These are phyloP conservation scores for Candida pseudoglaebosa DNA, from an alignment of 805 yeast genomes.

Conservation along the genomic window DNA sequence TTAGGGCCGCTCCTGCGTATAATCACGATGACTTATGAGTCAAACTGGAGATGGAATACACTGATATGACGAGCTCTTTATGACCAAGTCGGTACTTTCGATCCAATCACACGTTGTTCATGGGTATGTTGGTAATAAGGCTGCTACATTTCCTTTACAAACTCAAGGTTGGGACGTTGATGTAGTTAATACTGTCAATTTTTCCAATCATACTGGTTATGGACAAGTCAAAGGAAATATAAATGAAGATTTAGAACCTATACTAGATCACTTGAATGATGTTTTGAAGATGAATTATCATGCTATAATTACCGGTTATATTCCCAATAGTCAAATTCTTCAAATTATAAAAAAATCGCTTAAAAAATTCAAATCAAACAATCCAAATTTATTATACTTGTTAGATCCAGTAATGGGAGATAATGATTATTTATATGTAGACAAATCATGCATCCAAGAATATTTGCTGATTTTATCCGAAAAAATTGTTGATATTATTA, in stretches of 20 bases:
- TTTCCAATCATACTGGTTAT: conserved; percentile 92
- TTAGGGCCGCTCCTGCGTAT: neutral
- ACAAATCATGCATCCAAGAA: conserved; percentile 36
- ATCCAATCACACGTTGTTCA: conserved; percentile 91
- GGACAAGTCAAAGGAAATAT: conserved; percentile 60
- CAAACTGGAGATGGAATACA: neutral
- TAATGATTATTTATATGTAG: conserved; percentile 66
- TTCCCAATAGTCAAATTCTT: conserved; percentile 54
- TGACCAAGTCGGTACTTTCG: conserved; percentile 18
- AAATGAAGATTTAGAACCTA: conserved; percentile 37
- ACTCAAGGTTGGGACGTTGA: conserved; percentile 91
- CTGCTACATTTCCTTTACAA: conserved; percentile 88
- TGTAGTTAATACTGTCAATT: conserved; percentile 79
- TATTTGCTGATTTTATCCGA: conserved; percentile 47
- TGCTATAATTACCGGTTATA: conserved; percentile 64
- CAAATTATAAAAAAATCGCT: conserved; percentile 31
- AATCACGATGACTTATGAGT: neutral
- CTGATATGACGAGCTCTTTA: neutral
- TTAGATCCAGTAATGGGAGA: conserved; percentile 83
- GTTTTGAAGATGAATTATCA: conserved; percentile 41
- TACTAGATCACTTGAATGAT: conserved; percentile 53
- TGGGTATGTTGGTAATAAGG: conserved; percentile 92
- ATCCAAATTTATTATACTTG: conserved; percentile 45
- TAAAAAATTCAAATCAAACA: conserved; percentile 27
- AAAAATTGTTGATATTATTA: conserved; percentile 62